These are phyloP conservation scores for Cucurbita pepo DNA, from an alignment of 306 rosid species.

Conservation along the genomic window DNA sequence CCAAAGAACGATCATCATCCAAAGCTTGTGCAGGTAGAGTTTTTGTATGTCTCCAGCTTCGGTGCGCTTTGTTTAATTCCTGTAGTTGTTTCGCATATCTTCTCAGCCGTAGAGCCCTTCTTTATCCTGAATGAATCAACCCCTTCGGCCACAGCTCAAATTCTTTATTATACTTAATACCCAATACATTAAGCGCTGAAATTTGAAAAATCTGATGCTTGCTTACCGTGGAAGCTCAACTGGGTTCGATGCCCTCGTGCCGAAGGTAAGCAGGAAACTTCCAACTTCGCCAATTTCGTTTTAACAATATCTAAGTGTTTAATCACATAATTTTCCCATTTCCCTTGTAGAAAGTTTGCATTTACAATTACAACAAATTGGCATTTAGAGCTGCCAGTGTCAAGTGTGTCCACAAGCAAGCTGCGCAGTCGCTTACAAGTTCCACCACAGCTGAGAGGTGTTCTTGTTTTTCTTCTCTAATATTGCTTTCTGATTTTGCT, in stretches of 20 bases:
- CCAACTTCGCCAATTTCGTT: neutral
- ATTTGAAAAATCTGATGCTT: neutral
- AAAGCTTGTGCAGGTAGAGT: neutral
- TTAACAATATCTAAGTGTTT: neutral
- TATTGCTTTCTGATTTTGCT: neutral
- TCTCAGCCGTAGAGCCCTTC: neutral
- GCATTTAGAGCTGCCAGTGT: neutral
- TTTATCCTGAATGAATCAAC: neutral
- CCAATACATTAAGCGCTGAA: neutral
- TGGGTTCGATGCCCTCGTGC: neutral
- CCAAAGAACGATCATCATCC: neutral
- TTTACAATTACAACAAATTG: neutral
- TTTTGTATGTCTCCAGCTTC: neutral
- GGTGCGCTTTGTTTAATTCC: neutral
- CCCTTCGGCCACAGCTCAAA: neutral
- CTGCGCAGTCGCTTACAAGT: constrained; percentile 8
- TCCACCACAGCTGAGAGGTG: constrained; percentile 36
- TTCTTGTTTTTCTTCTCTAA: constrained; percentile 1
- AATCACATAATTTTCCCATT: neutral
- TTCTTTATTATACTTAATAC: neutral
- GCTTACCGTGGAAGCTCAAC: constrained; percentile 3
- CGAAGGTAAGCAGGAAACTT: constrained; percentile 13
- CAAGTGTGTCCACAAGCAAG: constrained; percentile 18
- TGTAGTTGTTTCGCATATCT: neutral
- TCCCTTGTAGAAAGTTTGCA: constrained; percentile 8